phyloP scores from a whole-genome alignment of 2,329 filamentous ascomycete genomes.

The Trichoderma sp. region DNA sequence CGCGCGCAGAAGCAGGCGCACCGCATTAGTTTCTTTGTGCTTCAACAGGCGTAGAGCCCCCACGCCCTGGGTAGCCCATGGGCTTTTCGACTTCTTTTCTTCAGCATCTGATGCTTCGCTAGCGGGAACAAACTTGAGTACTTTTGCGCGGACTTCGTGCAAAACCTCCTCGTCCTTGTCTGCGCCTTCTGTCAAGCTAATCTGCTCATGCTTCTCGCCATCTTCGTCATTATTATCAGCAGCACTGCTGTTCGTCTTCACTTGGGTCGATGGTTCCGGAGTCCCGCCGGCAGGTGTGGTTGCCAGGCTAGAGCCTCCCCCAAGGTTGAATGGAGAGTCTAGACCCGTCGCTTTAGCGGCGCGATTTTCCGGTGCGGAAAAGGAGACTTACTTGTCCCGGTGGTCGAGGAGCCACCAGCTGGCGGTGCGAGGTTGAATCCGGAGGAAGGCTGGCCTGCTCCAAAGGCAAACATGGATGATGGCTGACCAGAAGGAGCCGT shows the following conservation, averaged over 20 bases:
- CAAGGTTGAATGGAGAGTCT: conserved; percentile 60
- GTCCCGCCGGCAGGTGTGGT: conserved; percentile 62
- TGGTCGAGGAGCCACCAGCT: conserved; percentile 47
- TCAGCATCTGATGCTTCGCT: conserved; percentile 49
- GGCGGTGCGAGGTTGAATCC: conserved; percentile 45
- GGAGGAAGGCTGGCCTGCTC: conserved; percentile 39
- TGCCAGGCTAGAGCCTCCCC: conserved; percentile 61
- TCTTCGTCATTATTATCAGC: conserved; percentile 57
- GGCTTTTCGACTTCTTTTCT: conserved; percentile 53
- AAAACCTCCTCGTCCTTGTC: conserved; percentile 73
- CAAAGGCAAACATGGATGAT: conserved; percentile 36
- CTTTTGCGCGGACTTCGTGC: conserved; percentile 71
- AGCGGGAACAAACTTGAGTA: conserved; percentile 59
- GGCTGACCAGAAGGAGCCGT: conserved; percentile 37
- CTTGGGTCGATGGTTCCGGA: conserved; percentile 56
- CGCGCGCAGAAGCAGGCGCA: conserved; percentile 71
- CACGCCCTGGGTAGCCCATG: conserved; percentile 70
- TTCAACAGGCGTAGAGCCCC: conserved; percentile 73
- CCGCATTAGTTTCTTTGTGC: conserved; percentile 67
- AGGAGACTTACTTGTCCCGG: conserved; percentile 50
- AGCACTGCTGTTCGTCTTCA: conserved; percentile 43
- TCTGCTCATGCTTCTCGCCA: conserved; percentile 65
- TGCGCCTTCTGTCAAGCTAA: conserved; percentile 67
- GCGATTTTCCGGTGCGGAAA: conserved; percentile 46
- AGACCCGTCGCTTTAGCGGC: conserved; percentile 50